Conservation (phyloP, 306 rosid species). For the Cucumis sativus region DNA sequence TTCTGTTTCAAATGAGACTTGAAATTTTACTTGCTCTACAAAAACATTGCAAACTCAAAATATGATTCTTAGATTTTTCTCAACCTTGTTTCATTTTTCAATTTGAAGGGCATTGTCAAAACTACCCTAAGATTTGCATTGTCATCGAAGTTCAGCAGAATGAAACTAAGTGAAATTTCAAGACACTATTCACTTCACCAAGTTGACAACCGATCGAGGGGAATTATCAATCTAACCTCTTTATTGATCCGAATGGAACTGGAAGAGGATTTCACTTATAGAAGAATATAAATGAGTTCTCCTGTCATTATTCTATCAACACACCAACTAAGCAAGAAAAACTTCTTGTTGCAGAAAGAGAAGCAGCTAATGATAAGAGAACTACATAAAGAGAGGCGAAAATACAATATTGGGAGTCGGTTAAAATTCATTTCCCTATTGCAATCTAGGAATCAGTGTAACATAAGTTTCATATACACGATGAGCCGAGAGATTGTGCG, state of each 20-base stretch:
- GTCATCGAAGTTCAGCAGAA: background rate
- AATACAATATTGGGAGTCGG: background rate
- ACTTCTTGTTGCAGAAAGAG: background rate
- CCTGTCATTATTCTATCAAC: constrained; percentile 16
- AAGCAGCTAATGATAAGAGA: background rate
- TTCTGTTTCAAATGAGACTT: background rate
- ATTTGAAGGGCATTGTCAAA: background rate
- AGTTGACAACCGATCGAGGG: background rate
- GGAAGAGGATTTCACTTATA: constrained; percentile 52
- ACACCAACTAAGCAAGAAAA: background rate
- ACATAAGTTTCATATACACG: constrained; percentile 32
- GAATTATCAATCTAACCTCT: background rate
- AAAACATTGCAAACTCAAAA: background rate
- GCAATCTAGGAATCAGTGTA: background rate
- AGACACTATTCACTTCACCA: constrained; percentile 30
- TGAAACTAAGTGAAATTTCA: background rate
- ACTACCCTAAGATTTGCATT: background rate
- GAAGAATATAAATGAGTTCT: constrained; percentile 1
- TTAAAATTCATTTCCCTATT: background rate
- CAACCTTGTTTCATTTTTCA: background rate
- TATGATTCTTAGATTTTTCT: background rate
- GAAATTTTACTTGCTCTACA: background rate
- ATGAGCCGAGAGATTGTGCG: constrained; percentile 46
- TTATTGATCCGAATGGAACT: background rate
- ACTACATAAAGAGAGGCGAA: constrained; percentile 7